These are phyloP conservation scores for Dactylonectria estremocensis DNA, from an alignment of 2,329 filamentous ascomycete species.

Conservation along the genomic window DNA sequence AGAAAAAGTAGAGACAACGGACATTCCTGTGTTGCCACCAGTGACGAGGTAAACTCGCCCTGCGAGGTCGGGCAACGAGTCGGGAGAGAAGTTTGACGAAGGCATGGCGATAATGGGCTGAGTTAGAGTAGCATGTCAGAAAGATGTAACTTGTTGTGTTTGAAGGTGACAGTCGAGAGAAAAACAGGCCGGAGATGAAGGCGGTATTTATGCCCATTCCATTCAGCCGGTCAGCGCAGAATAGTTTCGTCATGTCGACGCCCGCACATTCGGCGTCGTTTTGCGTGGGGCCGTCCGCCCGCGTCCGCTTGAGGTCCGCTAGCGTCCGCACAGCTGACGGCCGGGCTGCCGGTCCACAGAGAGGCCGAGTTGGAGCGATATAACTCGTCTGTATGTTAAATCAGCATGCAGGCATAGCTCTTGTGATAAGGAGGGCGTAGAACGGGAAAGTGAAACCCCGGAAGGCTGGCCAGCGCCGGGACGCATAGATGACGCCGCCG, in stretches of 20 bases:
- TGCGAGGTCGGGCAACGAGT: slow-evolving; percentile 58
- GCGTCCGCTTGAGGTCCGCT: not conserved
- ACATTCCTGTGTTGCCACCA: slow-evolving; percentile 63
- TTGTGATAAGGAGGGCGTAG: too few species aligned
- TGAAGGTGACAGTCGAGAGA: not conserved
- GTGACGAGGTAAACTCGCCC: slow-evolving; percentile 62
- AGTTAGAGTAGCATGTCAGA: not conserved
- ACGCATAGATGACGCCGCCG: too few species aligned
- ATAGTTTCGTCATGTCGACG: not conserved
- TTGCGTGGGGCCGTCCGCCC: not conserved
- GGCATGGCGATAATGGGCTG: not conserved
- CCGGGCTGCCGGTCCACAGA: not conserved
- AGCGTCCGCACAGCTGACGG: not conserved
- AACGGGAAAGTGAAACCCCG: too few species aligned
- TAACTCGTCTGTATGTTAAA: not conserved
- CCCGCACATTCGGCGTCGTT: not conserved
- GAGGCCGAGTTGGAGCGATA: not conserved
- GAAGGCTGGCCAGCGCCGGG: too few species aligned
- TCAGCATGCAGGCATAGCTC: not conserved
- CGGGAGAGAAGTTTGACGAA: slow-evolving; percentile 52
- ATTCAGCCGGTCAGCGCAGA: not conserved
- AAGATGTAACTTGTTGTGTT: not conserved
- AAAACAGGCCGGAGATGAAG: not conserved
- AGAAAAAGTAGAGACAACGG: slow-evolving; percentile 34
- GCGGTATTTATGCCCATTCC: not conserved